phyloP scores from a whole-genome alignment of 1,284 basidiomycete genomes.

The Erythrobasidium hasegawianum region DNA sequence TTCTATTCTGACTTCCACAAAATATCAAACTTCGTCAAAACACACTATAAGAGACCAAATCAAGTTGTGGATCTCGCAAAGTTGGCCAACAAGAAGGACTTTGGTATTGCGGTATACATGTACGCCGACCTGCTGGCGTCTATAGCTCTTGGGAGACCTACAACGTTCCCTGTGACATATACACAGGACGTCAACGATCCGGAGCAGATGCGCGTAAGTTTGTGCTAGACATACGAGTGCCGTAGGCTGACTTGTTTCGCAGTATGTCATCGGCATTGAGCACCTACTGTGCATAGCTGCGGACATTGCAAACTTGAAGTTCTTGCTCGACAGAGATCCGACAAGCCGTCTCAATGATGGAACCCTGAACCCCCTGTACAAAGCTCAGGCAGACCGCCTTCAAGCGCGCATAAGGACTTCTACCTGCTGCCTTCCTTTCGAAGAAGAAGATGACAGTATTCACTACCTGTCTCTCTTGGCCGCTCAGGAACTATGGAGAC shows the following conservation, averaged over 20 bases:
- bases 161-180: constrained; percentile 18
- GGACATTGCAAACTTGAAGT: constrained; percentile 7
- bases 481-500: constrained; percentile 12
- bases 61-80: constrained; percentile 21
- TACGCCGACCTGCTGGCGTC: constrained; percentile 9
- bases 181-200: neutral
- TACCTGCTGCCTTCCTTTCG: neutral
- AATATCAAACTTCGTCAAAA: constrained; percentile 3
- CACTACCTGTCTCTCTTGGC: constrained; percentile 9
- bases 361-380: constrained; percentile 4
- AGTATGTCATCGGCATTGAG: constrained; percentile 13
- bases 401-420: neutral
- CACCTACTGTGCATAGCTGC: neutral
- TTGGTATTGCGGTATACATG: constrained; percentile 5
- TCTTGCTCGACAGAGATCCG: constrained; percentile 13
- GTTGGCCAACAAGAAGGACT: constrained; percentile 1
- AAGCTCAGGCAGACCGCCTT: constrained; percentile 8
- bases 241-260: neutral
- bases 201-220: no score
- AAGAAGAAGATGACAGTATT: constrained; percentile 13
- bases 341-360: neutral
- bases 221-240: no score
- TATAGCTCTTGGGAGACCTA: constrained; percentile 15
- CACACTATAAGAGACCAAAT: neutral
- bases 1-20: constrained; percentile 1